A percentile compares a stretch with the other conserved stretches of the same genome.
Conservation (phyloP, 1,139 yeast genomes). For the Geotrichum fermentans region DNA sequence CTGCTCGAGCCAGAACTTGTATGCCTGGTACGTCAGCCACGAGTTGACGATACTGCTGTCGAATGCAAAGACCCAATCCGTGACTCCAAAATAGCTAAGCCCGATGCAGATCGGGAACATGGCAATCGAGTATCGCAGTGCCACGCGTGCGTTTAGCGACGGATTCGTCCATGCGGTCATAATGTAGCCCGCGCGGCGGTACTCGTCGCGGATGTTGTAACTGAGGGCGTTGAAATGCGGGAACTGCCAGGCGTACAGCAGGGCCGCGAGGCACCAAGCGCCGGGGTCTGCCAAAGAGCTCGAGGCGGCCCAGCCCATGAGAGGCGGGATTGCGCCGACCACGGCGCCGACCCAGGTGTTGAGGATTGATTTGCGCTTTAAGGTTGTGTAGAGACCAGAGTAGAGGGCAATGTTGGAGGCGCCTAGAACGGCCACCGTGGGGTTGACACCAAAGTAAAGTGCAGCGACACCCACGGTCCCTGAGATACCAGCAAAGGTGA, state of each 20-base stretch:
- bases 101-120: constrained; percentile 95
- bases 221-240: constrained; percentile 95
- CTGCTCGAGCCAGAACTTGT: constrained; percentile 61
- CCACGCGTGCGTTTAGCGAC: constrained; percentile 84
- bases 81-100: constrained; percentile 67
- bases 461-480: constrained; percentile 69
- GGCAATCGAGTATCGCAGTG: constrained; percentile 75
- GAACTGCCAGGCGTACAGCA: constrained; percentile 96
- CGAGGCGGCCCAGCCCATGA: constrained; percentile 99
- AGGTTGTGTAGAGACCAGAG: constrained; percentile 85
- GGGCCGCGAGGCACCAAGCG: constrained; percentile 89
- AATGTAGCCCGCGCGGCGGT: constrained; percentile 87
- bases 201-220: constrained; percentile 82
- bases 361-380: constrained; percentile 75
- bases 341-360: constrained; percentile 99
- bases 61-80: constrained; percentile 73
- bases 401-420: constrained; percentile 72
- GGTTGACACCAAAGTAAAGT: constrained; percentile 76
- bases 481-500: constrained; percentile 64
- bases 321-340: constrained; percentile 97
- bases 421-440: constrained; percentile 77
- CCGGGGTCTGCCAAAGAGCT: constrained; percentile 76
- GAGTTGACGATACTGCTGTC: constrained; percentile 80
- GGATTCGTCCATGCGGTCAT: constrained; percentile 97
- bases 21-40: constrained; percentile 80